These are phyloP conservation scores for Elsinoe perseae DNA, from an alignment of 2,329 filamentous ascomycete genomes.

Conservation along the genomic window DNA sequence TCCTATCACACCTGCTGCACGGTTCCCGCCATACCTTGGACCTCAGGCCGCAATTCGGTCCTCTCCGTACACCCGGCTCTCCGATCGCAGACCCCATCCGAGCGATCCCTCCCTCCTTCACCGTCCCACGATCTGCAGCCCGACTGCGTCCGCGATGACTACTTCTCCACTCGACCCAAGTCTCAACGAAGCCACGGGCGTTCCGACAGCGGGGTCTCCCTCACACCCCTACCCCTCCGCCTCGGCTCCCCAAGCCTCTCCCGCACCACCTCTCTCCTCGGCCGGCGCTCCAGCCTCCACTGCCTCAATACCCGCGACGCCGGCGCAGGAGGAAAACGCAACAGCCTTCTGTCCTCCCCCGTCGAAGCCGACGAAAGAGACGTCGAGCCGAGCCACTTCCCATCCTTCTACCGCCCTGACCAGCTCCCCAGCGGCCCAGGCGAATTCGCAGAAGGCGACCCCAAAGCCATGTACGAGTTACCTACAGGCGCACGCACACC, in stretches of 20 bases:
- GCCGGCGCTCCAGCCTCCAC: slow-evolving; percentile 13
- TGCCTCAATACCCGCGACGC: not conserved
- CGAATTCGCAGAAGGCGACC: not conserved
- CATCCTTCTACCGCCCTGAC: slow-evolving; percentile 2
- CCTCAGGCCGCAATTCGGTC: slow-evolving; percentile 50
- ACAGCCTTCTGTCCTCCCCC: not conserved
- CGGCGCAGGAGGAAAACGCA: not conserved
- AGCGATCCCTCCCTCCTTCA: slow-evolving; percentile 17
- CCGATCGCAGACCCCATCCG: slow-evolving; percentile 36
- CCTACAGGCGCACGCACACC: slow-evolving; percentile 15
- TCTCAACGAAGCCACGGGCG: not conserved
- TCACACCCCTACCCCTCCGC: slow-evolving; percentile 17
- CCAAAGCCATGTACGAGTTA: not conserved
- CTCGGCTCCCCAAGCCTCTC: slow-evolving; percentile 15
- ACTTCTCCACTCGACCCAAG: slow-evolving; percentile 23
- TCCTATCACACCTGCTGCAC: slow-evolving; percentile 16
- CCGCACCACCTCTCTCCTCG: slow-evolving; percentile 14
- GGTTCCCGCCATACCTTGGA: slow-evolving; percentile 33
- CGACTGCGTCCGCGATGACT: slow-evolving; percentile 39
- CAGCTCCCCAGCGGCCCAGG: no score
- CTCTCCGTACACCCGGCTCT: slow-evolving; percentile 52
- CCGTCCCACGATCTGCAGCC: slow-evolving; percentile 31
- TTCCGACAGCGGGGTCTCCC: slow-evolving; percentile 7
- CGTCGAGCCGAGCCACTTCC: no score
- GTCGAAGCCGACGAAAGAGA: slow-evolving; percentile 10